Evolutionary conservation across 2,329 filamentous ascomycete species (phyloP), one percentile per base, ranked within the genome.

Genomic region (Cytospora schulzeri): DNA sequence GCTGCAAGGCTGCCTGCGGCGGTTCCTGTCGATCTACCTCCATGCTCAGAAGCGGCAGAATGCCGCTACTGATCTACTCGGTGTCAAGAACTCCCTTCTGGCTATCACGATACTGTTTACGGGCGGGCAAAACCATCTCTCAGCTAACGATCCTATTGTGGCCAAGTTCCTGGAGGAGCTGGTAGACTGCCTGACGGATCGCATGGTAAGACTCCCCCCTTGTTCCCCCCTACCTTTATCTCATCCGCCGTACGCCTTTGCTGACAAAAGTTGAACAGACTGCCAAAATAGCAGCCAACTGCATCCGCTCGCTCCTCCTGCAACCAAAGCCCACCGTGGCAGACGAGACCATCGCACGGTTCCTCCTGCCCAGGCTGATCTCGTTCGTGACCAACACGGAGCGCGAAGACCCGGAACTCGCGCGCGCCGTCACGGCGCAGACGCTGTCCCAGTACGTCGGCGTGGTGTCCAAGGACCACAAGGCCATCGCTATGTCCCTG

Each of bases 71-170:
- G 92, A 93, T 3, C 81, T 99, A 28, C 82, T 90, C 1, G 96
- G 93, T 74, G 94, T 97, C 72, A 97, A 96, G 80, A 99, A 98
- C 73, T 91, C 90, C 5, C 85, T 99, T 6, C 82, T 99, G 56
- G 92, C 93, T 0, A 89, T 90, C 55, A 97, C 95, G 0, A 91
- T 99, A 66, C 84, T 99, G 11, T 88, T 99, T 66, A 97, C 92
- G 11, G 89, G 89, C 50, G 91, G 91, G 8, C 84, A 87, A 66
- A 91, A 91, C 69, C 83, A 88, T 52, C 84, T 98, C 62, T 85
- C 88, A 0, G 85, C 91, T 0, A 86, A 85, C 51, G 93, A 98
- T 70, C 86, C 89, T 11, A 82, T 96, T 1, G 85, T 97, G 54
- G 80, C 83, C 28, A 86, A 87, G 62, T 93, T 93, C 70, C 81